These are phyloP conservation scores for Nakataea oryzae DNA, from an alignment of 2,329 filamentous ascomycete species.

Conservation along the genomic window DNA sequence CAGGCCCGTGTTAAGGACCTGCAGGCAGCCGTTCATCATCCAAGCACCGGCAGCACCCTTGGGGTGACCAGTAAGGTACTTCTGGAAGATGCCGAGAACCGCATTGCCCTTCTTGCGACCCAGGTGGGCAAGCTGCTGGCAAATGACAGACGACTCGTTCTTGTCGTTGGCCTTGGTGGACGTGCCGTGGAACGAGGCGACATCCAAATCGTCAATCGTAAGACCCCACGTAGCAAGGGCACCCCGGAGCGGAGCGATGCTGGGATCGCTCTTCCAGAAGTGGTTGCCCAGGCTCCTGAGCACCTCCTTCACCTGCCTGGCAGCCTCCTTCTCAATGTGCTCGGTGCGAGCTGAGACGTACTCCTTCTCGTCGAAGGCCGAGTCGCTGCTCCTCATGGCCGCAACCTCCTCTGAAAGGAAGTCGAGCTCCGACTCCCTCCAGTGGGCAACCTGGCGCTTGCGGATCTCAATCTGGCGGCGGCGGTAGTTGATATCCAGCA, in stretches of 20 bases:
- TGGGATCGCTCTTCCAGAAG: constrained; percentile 95
- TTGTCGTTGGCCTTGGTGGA: constrained; percentile 99
- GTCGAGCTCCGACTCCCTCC: constrained; percentile 90
- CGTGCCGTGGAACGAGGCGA: constrained; percentile 97
- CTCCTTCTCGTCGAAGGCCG: constrained; percentile 68
- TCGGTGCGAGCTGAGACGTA: constrained; percentile 76
- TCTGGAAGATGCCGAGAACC: constrained; percentile 95
- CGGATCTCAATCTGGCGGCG: constrained; percentile 89
- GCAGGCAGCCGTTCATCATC: constrained; percentile 98
- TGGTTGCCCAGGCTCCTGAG: constrained; percentile 90
- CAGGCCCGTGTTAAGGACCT: constrained; percentile 86
- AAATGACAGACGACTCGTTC: constrained; percentile 97
- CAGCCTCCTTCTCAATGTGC: constrained; percentile 83
- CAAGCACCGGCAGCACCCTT: constrained; percentile 98
- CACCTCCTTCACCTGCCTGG: constrained; percentile 85
- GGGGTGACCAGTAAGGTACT: constrained; percentile 95
- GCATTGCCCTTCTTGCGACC: constrained; percentile 96
- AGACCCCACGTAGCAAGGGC: constrained; percentile 96
- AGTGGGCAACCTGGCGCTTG: constrained; percentile 88
- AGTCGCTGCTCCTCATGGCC: constrained; percentile 74
- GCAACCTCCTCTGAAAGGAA: constrained; percentile 88
- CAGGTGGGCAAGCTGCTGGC: constrained; percentile 89
- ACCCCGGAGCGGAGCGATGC: constrained; percentile 90
- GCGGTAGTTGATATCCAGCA: constrained; percentile 96
- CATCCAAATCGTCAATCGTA: constrained; percentile 87